These are phyloP conservation scores for Ceratocystis ficicola DNA, from an alignment of 2,329 filamentous ascomycete genomes.

Conservation along the genomic window DNA sequence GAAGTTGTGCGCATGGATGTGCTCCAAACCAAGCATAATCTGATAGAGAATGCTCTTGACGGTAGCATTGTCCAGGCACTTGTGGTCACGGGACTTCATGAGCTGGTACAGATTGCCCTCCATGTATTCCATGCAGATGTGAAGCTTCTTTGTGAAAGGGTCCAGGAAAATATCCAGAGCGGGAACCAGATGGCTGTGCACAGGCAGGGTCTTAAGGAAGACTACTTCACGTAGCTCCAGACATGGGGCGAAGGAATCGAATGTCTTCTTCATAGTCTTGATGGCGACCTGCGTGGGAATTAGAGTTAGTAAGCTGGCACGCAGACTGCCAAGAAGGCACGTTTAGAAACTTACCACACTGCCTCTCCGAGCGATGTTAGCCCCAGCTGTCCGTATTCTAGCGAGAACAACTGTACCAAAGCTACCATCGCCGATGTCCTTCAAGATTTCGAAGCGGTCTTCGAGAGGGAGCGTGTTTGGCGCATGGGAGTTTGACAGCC, in stretches of 20 bases:
- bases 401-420: conserved; percentile 93
- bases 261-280: conserved; percentile 99
- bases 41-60: conserved; percentile 98
- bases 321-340: not conserved
- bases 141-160: conserved; percentile 86
- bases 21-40: conserved; percentile 89
- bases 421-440: conserved; percentile 97
- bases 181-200: conserved; percentile 86
- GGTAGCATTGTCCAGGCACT: conserved; percentile 74
- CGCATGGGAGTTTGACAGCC: conserved; percentile 45
- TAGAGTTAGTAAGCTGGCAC: not conserved
- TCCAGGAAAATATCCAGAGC: conserved; percentile 97
- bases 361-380: conserved; percentile 75
- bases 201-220: conserved; percentile 78
- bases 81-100: conserved; percentile 97
- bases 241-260: conserved; percentile 82
- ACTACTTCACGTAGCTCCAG: conserved; percentile 93
- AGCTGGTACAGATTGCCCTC: conserved; percentile 97
- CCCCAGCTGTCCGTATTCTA: conserved; percentile 79
- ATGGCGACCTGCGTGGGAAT: conserved; percentile 64
- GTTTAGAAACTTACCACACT: conserved; percentile 60
- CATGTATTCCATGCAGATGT: conserved; percentile 99
- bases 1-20: conserved; percentile 94
- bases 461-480: conserved; percentile 54
- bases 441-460: conserved; percentile 91